phyloP scores from a whole-genome alignment of 179 eudicot genomes.

The Vitellaria paradoxa region DNA sequence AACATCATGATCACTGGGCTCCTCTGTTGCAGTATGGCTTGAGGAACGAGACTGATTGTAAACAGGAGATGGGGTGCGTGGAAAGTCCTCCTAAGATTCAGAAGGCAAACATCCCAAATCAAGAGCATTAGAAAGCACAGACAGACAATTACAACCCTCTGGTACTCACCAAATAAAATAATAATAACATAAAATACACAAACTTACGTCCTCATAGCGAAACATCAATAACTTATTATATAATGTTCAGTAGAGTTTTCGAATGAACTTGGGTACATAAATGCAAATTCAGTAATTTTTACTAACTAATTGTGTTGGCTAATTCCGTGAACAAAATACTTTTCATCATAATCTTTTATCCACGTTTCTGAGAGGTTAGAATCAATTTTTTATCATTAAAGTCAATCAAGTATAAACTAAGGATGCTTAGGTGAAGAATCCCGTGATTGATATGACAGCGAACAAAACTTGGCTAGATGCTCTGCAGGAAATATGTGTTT shows the following conservation, averaged over 20 bases:
- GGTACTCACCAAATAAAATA: not conserved
- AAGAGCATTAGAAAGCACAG: slow-evolving; percentile 11
- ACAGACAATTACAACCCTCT: not conserved
- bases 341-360: too few species aligned
- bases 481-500: too few species aligned
- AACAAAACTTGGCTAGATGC: too few species aligned
- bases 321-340: too few species aligned
- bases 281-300: not conserved
- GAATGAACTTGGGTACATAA: not conserved
- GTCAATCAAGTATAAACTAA: too few species aligned
- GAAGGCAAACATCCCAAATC: slow-evolving; percentile 10
- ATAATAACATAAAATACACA: not conserved
- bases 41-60: slow-evolving; percentile 32
- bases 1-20: slow-evolving; percentile 17
- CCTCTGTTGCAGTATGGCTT: slow-evolving; percentile 24
- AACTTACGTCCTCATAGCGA: not conserved
- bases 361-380: too few species aligned
- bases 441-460: too few species aligned
- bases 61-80: slow-evolving; percentile 43
- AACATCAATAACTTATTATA: not conserved
- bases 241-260: not conserved
- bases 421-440: too few species aligned
- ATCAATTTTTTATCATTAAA: too few species aligned
- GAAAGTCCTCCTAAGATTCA: slow-evolving; percentile 44
- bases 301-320: too few species aligned